Evolutionary conservation across 2,329 filamentous ascomycete genomes (phyloP), one percentile per base, ranked within the genome.

Genomic region (Coleophoma crateriformis): DNA sequence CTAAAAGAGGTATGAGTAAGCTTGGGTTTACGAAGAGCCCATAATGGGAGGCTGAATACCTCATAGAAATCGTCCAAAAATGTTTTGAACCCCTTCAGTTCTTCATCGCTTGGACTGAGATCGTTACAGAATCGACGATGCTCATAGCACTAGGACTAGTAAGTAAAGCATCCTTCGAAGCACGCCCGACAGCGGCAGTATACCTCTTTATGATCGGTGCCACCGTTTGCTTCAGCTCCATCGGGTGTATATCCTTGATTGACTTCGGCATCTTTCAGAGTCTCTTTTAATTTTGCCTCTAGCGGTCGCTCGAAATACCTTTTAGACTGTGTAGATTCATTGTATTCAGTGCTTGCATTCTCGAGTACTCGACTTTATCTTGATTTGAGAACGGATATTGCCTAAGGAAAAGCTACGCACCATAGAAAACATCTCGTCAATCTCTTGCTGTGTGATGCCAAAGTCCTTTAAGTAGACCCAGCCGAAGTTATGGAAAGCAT

Each of bases 161-260:
- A 40, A 41, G 22, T 13, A 20, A 7, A 41, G 15, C 13, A 40
- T 41, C 19, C 4, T 17, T 27, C 8, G 27, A 27, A 27, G 27
- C 27, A 27, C 27, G 6, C 6, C 27, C 6, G 8, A 27, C 27
- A 7, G 27, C 27, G 27, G 27, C 8, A 27, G 27, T 41, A 38
- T 17, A 45, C 48, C 34, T 49, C 42, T 33, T 49, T 46, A n/a
- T 49, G 42, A 46, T 49, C 48, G 33, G 34, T 49, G 3, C 42
- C 40, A 7, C 42, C 42, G 41, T 49, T 46, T 27, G 22, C 41
- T 37, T 49, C 40, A 4, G 40, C 48, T 3, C 48, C 48, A 46
- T 45, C 48, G 10, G 48, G 42, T 14, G 47, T 49, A 49, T 49
- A 49, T 7, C 48, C 48, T 27, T 49, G 42, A 34, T 46, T 49